Base-by-base conservation (phyloP, 2,329 filamentous ascomycete genomes). In the Volutella citrinella region DNA sequence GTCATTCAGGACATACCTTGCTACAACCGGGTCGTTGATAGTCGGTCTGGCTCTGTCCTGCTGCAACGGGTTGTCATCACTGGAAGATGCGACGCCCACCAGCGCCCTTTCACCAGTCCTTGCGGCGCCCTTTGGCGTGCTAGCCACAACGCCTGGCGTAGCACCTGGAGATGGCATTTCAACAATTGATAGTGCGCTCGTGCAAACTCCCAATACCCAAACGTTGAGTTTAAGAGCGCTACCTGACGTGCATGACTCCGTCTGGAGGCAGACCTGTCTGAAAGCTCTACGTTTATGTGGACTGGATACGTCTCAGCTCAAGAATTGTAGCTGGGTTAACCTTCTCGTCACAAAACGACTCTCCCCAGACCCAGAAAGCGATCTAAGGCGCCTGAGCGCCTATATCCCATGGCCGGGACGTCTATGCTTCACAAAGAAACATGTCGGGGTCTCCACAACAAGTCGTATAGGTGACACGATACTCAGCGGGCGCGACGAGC, bases 151-250 rank as follows among this genome's bases (percentile, higher is more conserved):
- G 17, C 54, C 58, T 26, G 30, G 32, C 10, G 26, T 39, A 25
- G 7, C 26, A 7, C 45, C 43, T 14, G 41, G 46, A 18, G 51
- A 54, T 17, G 34, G 36, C 22, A 15, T 14, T 4, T 45, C 59
- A 6, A 62, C 65, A 21, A 64, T 60, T 13, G 51, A 54, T 19
- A 36, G 41, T 19, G 40, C 36, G 20, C 50, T 67, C 20, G 68
- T 63, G 5, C 71, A 74, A 34, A 76, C 74, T 2, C 74, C 74
- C 10, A 74, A 74, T 43, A 69, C 72, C 0, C 74, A 77, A 42
- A 55, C 66, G 7, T 51, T 70, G 34, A 66, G 68, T 17, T 47
- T 64, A 9, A 63, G 64, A 22, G 54, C 64, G 6, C 61, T 66
- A 9, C 54, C 52, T 15, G 66, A 70, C 22, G 57, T 63, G 11